phyloP scores from a whole-genome alignment of 495 filamentous ascomycete species.

The Monascus purpureus region DNA sequence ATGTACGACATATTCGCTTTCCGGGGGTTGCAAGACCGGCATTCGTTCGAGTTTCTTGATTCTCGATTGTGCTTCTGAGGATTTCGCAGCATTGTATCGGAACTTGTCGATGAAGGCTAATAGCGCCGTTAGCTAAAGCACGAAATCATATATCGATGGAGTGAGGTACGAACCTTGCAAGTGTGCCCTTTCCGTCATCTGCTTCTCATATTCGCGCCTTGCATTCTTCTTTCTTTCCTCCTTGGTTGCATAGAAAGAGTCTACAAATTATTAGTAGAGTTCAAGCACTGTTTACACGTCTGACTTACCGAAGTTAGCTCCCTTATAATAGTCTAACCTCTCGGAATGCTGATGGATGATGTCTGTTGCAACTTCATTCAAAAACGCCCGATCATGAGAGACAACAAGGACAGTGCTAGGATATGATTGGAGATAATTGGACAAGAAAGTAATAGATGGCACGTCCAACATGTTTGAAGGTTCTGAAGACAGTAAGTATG shows the following conservation, averaged over 20 bases:
- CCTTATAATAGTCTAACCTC: constrained; percentile 95
- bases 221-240: constrained; percentile 95
- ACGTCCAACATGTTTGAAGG: constrained; percentile 99
- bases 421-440: constrained; percentile 88
- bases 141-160: not conserved
- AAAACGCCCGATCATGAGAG: constrained; percentile 95
- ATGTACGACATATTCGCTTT: constrained; percentile 88
- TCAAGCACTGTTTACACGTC: not conserved
- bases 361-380: constrained; percentile 99
- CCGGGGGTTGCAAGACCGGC: constrained; percentile 80
- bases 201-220: constrained; percentile 96
- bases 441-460: constrained; percentile 97
- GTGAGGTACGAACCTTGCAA: constrained; percentile 39
- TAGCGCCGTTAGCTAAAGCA: constrained; percentile 4
- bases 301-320: constrained; percentile 69
- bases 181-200: constrained; percentile 86
- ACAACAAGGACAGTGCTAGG: constrained; percentile 93
- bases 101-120: constrained; percentile 98
- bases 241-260: constrained; percentile 94
- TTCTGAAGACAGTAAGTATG: constrained; percentile 38
- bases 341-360: constrained; percentile 98
- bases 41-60: constrained; percentile 99
- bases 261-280: constrained; percentile 22
- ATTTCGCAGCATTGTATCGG: constrained; percentile 98
- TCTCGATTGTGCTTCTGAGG: constrained; percentile 90